These are phyloP conservation scores for Lasiodiplodia gonubiensis DNA, from an alignment of 2,329 filamentous ascomycete genomes.

Conservation along the genomic window DNA sequence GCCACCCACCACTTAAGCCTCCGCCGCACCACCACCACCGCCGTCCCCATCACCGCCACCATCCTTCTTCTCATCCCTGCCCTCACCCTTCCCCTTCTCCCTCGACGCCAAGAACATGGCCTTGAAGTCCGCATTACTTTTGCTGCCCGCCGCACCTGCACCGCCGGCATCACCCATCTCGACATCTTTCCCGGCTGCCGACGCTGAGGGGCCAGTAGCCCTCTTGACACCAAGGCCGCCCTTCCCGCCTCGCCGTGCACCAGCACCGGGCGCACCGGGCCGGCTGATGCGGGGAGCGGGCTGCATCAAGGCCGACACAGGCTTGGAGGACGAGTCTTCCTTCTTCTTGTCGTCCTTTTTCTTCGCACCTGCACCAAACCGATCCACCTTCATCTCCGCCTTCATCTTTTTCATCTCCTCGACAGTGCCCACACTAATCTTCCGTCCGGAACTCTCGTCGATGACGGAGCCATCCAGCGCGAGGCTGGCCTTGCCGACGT, in stretches of 20 bases:
- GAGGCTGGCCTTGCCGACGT: conserved; percentile 73
- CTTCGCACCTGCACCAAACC: conserved; percentile 24
- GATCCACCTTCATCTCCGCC: conserved; percentile 15
- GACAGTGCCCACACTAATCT: conserved; percentile 56
- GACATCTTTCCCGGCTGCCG: conserved; percentile 7
- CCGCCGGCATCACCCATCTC: conserved; percentile 7
- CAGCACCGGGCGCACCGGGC: background rate
- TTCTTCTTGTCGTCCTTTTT: conserved; percentile 36
- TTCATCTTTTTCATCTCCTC: conserved; percentile 52
- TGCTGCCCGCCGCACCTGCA: background rate
- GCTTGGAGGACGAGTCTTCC: conserved; percentile 31
- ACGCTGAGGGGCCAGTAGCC: background rate
- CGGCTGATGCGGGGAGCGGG: conserved; percentile 11
- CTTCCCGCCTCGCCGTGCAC: conserved; percentile 1
- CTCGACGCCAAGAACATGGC: conserved; percentile 17
- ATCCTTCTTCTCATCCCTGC: background rate
- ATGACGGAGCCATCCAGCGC: conserved; percentile 49
- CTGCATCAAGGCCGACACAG: background rate
- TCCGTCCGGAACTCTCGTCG: conserved; percentile 41
- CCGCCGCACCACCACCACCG: background rate
- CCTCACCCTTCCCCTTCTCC: conserved; percentile 2
- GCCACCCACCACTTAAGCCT: background rate
- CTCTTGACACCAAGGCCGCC: conserved; percentile 19
- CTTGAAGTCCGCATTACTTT: conserved; percentile 26
- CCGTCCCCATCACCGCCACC: background rate